Evolutionary conservation across 495 filamentous ascomycete species (phyloP).

Genomic region (Aspergillus nidulans): DNA sequence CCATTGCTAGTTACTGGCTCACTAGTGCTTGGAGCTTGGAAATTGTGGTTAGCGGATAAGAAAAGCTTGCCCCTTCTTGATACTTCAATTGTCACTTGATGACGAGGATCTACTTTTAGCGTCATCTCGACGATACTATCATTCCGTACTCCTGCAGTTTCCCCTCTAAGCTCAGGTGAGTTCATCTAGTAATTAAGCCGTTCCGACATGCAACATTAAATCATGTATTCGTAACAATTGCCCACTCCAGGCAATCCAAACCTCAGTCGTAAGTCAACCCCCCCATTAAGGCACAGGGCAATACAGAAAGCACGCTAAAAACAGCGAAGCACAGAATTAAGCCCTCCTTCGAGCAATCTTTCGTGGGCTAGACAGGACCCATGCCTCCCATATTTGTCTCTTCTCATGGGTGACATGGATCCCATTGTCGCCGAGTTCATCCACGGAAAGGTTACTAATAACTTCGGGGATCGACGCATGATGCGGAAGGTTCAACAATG

Average conservation of each 20-base stretch:
- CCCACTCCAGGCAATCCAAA: neutral
- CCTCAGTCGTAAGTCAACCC: neutral
- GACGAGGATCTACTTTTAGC: neutral
- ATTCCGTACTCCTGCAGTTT: neutral
- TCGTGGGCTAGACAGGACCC: constrained; percentile 44
- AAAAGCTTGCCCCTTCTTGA: neutral
- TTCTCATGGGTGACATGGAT: constrained; percentile 46
- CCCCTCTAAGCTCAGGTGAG: no score
- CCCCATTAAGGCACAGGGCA: neutral
- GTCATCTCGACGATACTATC: neutral
- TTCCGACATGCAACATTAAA: no score
- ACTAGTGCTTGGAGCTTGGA: neutral
- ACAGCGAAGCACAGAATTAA: no score
- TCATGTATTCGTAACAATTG: neutral
- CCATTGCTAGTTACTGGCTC: neutral
- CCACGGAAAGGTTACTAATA: constrained; percentile 27
- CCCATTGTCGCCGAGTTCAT: constrained; percentile 58
- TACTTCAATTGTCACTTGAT: no score
- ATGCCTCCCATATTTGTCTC: constrained; percentile 60
- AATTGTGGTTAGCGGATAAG: neutral
- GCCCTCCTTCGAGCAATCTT: neutral
- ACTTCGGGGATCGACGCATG: constrained; percentile 20
- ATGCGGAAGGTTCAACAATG: neutral
- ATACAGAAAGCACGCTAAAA: constrained; percentile 1
- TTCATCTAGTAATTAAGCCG: no score